phyloP scores from a whole-genome alignment of 805 yeast genomes.

The Wickerhamomyces alni region DNA sequence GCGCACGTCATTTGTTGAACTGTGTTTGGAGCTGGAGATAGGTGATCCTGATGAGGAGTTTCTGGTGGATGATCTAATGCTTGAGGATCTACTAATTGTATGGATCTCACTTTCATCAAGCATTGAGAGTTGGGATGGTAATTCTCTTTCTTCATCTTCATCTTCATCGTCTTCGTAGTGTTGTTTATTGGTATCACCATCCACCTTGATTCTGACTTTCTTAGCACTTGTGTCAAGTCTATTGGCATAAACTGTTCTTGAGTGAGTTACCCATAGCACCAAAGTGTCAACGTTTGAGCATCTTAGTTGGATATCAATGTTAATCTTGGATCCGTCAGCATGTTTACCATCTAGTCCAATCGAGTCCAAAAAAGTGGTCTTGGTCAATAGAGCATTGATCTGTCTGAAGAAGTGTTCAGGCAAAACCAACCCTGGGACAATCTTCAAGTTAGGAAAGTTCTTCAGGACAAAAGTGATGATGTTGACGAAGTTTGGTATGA shows the following conservation, averaged over 20 bases:
- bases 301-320: conserved; percentile 76
- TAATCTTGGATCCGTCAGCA: conserved; percentile 57
- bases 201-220: conserved; percentile 13
- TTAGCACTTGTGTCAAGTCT: conserved; percentile 7
- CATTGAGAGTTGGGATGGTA: conserved; percentile 35
- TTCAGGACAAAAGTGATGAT: conserved; percentile 25
- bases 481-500: conserved; percentile 58
- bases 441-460: conserved; percentile 33
- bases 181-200: not conserved
- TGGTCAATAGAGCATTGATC: conserved; percentile 30
- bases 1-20: not conserved
- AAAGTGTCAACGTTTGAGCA: conserved; percentile 53
- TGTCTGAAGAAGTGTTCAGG: conserved; percentile 90
- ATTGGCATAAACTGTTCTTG: conserved; percentile 37
- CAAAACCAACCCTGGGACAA: conserved; percentile 65
- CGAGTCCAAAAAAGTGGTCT: conserved; percentile 51
- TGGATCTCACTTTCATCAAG: conserved; percentile 31
- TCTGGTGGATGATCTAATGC: conserved; percentile 16
- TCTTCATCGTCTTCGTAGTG: conserved; percentile 22
- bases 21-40: conserved; percentile 1
- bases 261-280: conserved; percentile 83
- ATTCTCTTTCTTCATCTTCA: conserved; percentile 26
- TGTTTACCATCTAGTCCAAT: conserved; percentile 67
- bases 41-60: conserved; percentile 12
- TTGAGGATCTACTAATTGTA: conserved; percentile 21